Base-by-base conservation (phyloP, 2,329 filamentous ascomycete genomes). In the Fusarium bactridioides region DNA sequence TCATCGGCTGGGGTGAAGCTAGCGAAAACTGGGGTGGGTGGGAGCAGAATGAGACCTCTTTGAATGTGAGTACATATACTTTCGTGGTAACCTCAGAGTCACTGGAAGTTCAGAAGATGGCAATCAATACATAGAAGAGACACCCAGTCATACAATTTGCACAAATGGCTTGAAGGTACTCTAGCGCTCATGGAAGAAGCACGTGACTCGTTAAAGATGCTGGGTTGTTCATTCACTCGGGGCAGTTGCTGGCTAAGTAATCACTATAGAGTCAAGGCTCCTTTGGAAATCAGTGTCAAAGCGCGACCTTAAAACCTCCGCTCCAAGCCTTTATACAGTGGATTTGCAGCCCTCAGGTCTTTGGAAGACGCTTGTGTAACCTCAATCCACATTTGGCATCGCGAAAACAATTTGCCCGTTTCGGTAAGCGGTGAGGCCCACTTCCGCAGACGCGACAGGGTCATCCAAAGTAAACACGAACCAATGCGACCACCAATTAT, bases 1-100 rank as follows among this genome's bases (percentile, higher is more conserved):
- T 80, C 79, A 80, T 80, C 78, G 77, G 77, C 66, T 48, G 64
- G 67, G 72, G 56, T 57, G 40, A 31, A 11, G 38, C 50, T 37
- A 58, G 58, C 12, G 23, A 58, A 45, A 10, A 11, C 12, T 8
- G 43, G 66, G 67, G 57, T 54, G 47, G 25, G 40, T 23, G 35
- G 27, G 45, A 40, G 25, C 25, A 1, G 23, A 19, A 16, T 57
- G 29, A 37, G 21, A 35, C 33, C 50, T 53, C n/a, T 35, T 35
- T 3, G 13, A 23, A 38, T 18, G 12, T 10, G 18, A 15, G 10
- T 18, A 35, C 15, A 13, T 37, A 19, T 10, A 15, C 5, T 25
- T 21, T 25, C n/a, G n/a, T 21, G 48, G 25, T 25, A 25, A 11
- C n/a, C 25, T 51, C 12, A 35, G 7, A 44, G n/a, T 44, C 40